A percentile compares a stretch with the other conserved stretches of the same genome.
These are phyloP conservation scores for Metschnikowia amazonensis DNA, from an alignment of 805 yeast species.

Conservation along the genomic window DNA sequence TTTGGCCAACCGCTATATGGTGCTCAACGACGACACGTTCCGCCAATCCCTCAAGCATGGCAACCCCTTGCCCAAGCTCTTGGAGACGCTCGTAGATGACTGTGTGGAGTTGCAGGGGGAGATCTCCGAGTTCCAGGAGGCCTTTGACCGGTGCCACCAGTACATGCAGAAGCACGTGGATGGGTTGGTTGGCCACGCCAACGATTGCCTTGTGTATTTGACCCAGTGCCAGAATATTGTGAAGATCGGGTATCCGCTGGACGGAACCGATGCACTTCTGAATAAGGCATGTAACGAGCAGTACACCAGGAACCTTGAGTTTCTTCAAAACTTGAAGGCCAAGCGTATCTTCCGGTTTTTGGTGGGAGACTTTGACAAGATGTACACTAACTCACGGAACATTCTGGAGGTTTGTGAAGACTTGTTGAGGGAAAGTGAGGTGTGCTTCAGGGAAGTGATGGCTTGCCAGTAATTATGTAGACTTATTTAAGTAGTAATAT, in stretches of 20 bases:
- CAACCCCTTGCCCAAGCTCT: neutral
- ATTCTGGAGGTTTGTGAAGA: slow-evolving; percentile 4
- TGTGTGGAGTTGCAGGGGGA: slow-evolving; percentile 7
- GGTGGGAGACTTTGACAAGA: slow-evolving; percentile 8
- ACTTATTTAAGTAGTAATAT: neutral
- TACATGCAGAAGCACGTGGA: slow-evolving; percentile 3
- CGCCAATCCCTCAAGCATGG: neutral
- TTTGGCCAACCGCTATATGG: slow-evolving; percentile 7
- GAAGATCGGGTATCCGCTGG: neutral
- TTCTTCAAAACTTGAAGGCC: slow-evolving; percentile 7
- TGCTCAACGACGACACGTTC: slow-evolving; percentile 6
- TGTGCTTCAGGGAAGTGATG: neutral
- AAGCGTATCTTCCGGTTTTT: slow-evolving; percentile 9
- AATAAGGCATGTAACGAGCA: neutral
- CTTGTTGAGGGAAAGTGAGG: slow-evolving; percentile 6
- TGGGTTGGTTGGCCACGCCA: neutral
- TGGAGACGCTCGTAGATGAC: neutral
- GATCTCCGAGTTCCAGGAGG: neutral
- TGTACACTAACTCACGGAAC: slow-evolving; percentile 5
- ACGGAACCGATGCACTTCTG: neutral
- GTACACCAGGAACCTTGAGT: slow-evolving; percentile 7
- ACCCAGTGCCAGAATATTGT: slow-evolving; percentile 1
- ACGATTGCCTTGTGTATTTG: neutral
- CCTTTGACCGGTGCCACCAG: neutral
- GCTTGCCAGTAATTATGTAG: neutral